These are phyloP conservation scores for Phyllosticta citribraziliensis DNA, from an alignment of 2,329 filamentous ascomycete genomes.

Conservation along the genomic window DNA sequence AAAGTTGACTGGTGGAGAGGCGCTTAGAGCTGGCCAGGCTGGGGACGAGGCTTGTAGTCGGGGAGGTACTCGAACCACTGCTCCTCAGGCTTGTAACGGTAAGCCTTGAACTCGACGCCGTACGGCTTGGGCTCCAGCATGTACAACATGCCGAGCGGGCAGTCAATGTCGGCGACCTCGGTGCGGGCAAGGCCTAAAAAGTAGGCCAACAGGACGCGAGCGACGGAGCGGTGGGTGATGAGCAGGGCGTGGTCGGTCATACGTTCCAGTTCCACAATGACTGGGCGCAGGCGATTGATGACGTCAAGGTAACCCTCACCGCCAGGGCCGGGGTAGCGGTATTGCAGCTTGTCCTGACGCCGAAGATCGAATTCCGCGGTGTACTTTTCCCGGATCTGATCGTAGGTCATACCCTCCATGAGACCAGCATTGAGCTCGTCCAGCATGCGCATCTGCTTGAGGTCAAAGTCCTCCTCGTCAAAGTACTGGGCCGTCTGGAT, in stretches of 20 bases:
- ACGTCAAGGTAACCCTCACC: constrained; percentile 96
- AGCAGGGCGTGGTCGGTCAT: constrained; percentile 94
- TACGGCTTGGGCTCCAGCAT: constrained; percentile 96
- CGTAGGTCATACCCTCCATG: constrained; percentile 93
- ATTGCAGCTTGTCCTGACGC: constrained; percentile 78
- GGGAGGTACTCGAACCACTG: constrained; percentile 79
- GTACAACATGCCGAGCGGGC: constrained; percentile 87
- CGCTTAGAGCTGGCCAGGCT: not conserved
- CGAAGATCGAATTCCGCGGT: constrained; percentile 75
- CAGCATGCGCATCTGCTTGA: constrained; percentile 96
- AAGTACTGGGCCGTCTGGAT: constrained; percentile 84
- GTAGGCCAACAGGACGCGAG: constrained; percentile 86
- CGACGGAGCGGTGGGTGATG: constrained; percentile 85
- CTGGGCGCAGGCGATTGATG: constrained; percentile 86
- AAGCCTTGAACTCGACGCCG: constrained; percentile 93
- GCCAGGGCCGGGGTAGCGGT: constrained; percentile 91
- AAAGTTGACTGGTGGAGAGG: not conserved
- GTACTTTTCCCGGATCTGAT: constrained; percentile 71
- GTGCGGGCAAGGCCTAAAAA: constrained; percentile 88
- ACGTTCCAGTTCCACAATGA: constrained; percentile 93
- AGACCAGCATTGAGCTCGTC: constrained; percentile 90
- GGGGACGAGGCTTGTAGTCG: constrained; percentile 57
- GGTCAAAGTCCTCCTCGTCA: constrained; percentile 84
- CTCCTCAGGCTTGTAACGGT: constrained; percentile 69
- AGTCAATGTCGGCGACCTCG: constrained; percentile 88